Percentiles rank a stretch among this genome's conserved stretches.
These are phyloP conservation scores for Talaromyces sp. DNA, from an alignment of 2,329 filamentous ascomycete species.

Conservation along the genomic window DNA sequence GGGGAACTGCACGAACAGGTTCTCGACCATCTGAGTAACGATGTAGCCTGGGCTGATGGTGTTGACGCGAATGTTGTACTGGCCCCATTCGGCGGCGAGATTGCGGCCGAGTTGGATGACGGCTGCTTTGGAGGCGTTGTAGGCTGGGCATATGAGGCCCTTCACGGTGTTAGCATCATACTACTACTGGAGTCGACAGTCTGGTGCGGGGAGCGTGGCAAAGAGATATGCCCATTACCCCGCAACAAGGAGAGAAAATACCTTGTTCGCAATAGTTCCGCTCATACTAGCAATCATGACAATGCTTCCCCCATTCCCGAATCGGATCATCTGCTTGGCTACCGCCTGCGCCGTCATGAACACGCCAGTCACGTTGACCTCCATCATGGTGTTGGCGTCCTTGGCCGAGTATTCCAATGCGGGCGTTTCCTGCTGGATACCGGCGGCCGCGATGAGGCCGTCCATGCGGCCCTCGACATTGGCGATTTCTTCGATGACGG, in stretches of 20 bases:
- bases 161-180: too few species aligned
- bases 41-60: conserved; percentile 49
- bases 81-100: conserved; percentile 49
- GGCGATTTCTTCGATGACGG: conserved; percentile 66
- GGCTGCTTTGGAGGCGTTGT: conserved; percentile 49
- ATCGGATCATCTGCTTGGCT: conserved; percentile 62
- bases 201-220: not conserved
- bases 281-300: conserved; percentile 63
- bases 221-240: conserved; percentile 3
- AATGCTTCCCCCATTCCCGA: conserved; percentile 59
- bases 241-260: conserved; percentile 26
- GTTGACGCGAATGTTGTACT: conserved; percentile 49
- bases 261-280: conserved; percentile 57
- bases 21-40: conserved; percentile 46
- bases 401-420: conserved; percentile 72
- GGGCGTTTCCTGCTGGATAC: conserved; percentile 73
- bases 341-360: conserved; percentile 64
- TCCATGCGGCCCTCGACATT: conserved; percentile 69
- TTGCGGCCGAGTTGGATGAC: conserved; percentile 48
- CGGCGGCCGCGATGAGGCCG: conserved; percentile 71
- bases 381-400: conserved; percentile 62
- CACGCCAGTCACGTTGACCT: conserved; percentile 59
- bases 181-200: too few species aligned
- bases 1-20: conserved; percentile 60
- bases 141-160: conserved; percentile 49